Conservation (phyloP, 805 yeast species). For the Hanseniaspora singularis region DNA sequence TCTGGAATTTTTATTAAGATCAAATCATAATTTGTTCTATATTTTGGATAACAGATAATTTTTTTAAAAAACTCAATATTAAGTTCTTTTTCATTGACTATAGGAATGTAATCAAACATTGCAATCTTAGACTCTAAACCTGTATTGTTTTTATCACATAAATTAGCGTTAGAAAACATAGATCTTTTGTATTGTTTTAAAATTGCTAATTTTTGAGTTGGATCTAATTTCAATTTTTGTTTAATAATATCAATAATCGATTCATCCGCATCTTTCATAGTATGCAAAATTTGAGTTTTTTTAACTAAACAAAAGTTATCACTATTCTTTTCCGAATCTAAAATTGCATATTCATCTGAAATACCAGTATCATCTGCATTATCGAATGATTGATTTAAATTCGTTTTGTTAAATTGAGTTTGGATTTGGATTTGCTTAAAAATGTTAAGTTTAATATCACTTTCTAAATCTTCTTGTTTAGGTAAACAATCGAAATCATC, state of each 20-base stretch:
- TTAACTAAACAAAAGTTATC: slow-evolving; percentile 2
- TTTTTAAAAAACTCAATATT: slow-evolving; percentile 15
- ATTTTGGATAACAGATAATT: slow-evolving; percentile 14
- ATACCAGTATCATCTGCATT: too few species aligned
- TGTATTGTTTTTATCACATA: not conserved
- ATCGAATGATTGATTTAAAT: too few species aligned
- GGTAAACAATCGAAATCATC: slow-evolving; percentile 3
- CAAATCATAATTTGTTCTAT: slow-evolving; percentile 13
- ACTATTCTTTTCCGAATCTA: not conserved
- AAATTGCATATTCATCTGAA: too few species aligned
- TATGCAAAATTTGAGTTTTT: slow-evolving; percentile 10
- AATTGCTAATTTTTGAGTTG: slow-evolving; percentile 8
- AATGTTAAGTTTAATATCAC: not conserved
- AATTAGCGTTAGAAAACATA: slow-evolving; percentile 1
- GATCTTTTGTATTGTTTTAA: slow-evolving; percentile 12
- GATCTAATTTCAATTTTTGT: not conserved
- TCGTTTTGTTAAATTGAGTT: not conserved
- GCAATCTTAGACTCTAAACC: slow-evolving; percentile 4
- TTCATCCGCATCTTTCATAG: not conserved
- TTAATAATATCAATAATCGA: slow-evolving; percentile 7
- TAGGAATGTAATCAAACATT: slow-evolving; percentile 15
- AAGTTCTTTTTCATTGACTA: slow-evolving; percentile 8
- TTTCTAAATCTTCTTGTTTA: not conserved
- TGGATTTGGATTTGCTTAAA: slow-evolving; percentile 9
- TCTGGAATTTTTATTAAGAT: slow-evolving; percentile 2